Evolutionary conservation across 2,329 filamentous ascomycete species (phyloP), one percentile per base, ranked within the genome.

Genomic region (Alternaria conjuncta): DNA sequence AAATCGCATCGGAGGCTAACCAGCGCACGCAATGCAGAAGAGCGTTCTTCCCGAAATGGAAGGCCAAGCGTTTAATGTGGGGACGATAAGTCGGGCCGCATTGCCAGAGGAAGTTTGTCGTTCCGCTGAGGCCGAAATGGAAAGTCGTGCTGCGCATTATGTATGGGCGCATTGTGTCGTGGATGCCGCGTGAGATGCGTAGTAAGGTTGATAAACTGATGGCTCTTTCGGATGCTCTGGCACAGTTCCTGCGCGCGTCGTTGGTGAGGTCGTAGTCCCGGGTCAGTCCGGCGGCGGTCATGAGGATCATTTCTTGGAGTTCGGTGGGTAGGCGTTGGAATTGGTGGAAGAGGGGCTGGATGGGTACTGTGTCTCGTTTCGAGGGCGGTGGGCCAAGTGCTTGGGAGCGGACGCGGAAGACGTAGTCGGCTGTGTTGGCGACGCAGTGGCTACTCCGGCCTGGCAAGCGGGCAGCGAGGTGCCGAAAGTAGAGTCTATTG

Each of bases 11-110:
- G 5, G 75, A 72, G 4, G 73, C 70, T 3, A 77, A 57, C 76
- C 76, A 78, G 12, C 76, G 71, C 8, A 76, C 64, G 36, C 71
- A 76, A 32, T 78, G 75, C 10, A 77, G 56, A 1, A 73, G 55
- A 10, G 74, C 74, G 0, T 56, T 50, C 9, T 61, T 66, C 12
- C 45, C 64, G 55, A 74, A 75, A 28, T 70, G 59, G 23, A 67
- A 74, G 23, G 67, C 70, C 2, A 78, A 44, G 20, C 70, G 69
- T 11, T 63, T 64, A 32, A 78, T 60, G 8, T 72, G 30, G 6
- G 57, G 43, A 9, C 75, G 72, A 25, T 72, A 72, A 7, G 12
- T 30, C 9, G 75, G 75, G 3, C 73, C 74, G 6, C 65, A 60
- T 43, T 62, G 60, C 60, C 60, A 62, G 23, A 62, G 49, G 30